Percentiles rank a stretch among this genome's conserved stretches.
Conservation (phyloP, 768 basidiomycete species). For the Russula emetica region DNA sequence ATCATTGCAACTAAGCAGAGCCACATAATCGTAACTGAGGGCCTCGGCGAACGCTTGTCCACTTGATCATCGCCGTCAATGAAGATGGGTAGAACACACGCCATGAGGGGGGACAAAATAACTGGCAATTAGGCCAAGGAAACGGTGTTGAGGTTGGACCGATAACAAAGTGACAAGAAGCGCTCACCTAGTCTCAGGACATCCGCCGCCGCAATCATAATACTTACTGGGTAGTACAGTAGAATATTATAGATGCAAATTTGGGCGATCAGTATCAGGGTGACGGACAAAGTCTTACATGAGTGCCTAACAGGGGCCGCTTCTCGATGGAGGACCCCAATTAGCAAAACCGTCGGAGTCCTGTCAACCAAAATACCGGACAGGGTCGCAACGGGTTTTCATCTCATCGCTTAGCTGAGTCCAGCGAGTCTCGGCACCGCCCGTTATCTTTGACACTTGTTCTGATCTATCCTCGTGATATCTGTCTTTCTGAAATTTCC, state of each 20-base stretch:
- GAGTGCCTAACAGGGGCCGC: background rate
- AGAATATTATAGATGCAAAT: background rate
- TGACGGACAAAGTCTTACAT: background rate
- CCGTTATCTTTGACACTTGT: slow-evolving; percentile 7
- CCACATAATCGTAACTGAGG: background rate
- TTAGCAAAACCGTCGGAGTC: background rate
- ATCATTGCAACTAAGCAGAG: background rate
- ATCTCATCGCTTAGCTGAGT: background rate
- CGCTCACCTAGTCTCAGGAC: background rate
- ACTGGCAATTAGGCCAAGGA: too few species aligned
- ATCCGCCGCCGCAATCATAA: background rate
- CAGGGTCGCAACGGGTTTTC: background rate
- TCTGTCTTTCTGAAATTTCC: slow-evolving; percentile 3
- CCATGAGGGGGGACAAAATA: background rate
- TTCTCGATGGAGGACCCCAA: background rate
- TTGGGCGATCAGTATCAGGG: too few species aligned
- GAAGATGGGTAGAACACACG: background rate
- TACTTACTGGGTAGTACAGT: background rate
- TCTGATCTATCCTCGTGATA: slow-evolving; percentile 18
- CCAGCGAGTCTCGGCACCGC: slow-evolving; percentile 6
- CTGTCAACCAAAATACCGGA: slow-evolving; percentile 12
- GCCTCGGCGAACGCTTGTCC: background rate
- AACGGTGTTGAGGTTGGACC: background rate
- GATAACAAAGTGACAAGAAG: background rate
- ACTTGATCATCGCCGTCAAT: background rate